Conservation (phyloP, 495 filamentous ascomycete genomes). For the Xylaria venustula region DNA sequence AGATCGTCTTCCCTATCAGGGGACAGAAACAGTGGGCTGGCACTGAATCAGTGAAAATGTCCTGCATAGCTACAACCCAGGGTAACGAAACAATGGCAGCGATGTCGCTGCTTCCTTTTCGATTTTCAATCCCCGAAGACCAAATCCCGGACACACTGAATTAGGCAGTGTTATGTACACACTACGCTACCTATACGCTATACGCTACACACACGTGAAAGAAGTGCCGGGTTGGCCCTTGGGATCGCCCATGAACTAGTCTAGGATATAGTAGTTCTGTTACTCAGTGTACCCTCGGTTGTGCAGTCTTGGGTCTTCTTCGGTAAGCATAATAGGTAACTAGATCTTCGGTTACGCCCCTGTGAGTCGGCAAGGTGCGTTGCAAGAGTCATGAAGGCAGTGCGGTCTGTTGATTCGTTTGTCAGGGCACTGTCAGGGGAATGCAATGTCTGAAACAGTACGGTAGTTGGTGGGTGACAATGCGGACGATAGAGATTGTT, state of each 20-base stretch:
- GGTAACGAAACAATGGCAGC: background rate
- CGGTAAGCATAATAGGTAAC: background rate
- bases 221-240: background rate
- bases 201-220: background rate
- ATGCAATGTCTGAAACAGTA: no score
- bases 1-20: background rate
- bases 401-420: background rate
- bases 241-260: background rate
- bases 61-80: no score
- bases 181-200: no score
- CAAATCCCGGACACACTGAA: constrained; percentile 7
- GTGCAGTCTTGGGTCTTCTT: background rate
- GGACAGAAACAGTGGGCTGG: no score
- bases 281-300: background rate
- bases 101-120: background rate
- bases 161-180: no score
- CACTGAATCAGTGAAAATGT: no score
- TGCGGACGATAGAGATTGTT: background rate
- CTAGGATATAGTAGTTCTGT: background rate
- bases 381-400: background rate
- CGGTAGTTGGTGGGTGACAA: background rate
- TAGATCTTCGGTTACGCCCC: background rate
- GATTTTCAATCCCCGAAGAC: constrained; percentile 9
- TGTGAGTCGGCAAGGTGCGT: background rate
- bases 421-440: no score